Base-by-base conservation (phyloP, 148 eudicot genomes). In the Heliamphora exappendiculata region DNA sequence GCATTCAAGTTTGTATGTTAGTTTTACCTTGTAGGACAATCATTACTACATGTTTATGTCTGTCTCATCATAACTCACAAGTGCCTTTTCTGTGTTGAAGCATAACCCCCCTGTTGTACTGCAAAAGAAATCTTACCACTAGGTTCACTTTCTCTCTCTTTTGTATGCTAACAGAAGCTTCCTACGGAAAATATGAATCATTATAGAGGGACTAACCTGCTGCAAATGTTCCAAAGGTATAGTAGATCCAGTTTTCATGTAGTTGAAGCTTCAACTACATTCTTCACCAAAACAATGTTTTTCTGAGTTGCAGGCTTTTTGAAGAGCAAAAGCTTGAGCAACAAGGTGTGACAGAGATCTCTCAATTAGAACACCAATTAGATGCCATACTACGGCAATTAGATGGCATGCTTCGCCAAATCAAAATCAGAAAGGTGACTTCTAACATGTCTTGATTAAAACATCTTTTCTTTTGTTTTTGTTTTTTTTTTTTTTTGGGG, bases 251-350 rank as follows among this genome's bases (percentile, higher is more conserved):
- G 65, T 39, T 62, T 62, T 31, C 7, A 62, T 39, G 29, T 62
- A 17, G 33, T 1, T 17, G 41, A 17, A 42, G 10, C 5, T 11
- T 42, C 47, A 0, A 5, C 5, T 42, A 5, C 47, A 6, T 42
- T 42, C 10, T 11, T 42, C 5, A 42, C 10, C 10, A 6, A 11
- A 42, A 42, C 47, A 42, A 42, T 42, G 5, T 62, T 1, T 14
- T 62, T 33, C 67, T 62, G n/a, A n/a, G n/a, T 62, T 62, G 66
- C 67, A 62, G 67, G 17, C 29, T 29, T 7, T 14, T 62, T 62
- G 67, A 62, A 62, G 67, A 62, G 39, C 67, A 62, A 62, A 62
- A 62, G 41, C 39, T 62, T 14, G 67, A 62, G 41, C 67, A 62
- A n/a, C 67, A 29, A 62, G 67, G 33, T 33, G 67, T 62, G 67